Evolutionary conservation across 2,329 filamentous ascomycete genomes (phyloP), one percentile per base, ranked within the genome.

Genomic region (Elsinoe batatas): DNA sequence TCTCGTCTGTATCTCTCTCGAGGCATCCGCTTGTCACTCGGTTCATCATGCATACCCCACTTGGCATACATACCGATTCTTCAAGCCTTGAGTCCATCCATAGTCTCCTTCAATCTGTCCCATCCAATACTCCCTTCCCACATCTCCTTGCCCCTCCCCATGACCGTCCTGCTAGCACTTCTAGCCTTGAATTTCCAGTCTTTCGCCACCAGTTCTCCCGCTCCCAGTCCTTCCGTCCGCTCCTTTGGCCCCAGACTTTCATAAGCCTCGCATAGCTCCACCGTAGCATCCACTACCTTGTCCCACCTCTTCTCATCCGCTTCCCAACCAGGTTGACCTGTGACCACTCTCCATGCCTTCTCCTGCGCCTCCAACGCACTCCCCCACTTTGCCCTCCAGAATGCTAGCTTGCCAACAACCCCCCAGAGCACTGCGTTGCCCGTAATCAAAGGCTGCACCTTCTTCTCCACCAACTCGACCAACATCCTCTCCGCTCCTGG

Each of bases 181-280:
- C 88, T 78, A 0, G 88, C 88, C 78, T 95, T 97, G 60, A 87
- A 87, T 69, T 81, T 87, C 93, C 93, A 98, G 64, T 84, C 84
- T 57, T 79, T 79, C 1, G 88, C 88, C 2, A 96, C 83, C 30
- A 81, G 65, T 59, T 83, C 81, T 0, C 76, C 72, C 1, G 68
- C 74, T 0, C 64, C 72, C 57, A 78, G 63, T 1, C 79, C 79
- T 58, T 81, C 80, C 5, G 77, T 81, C 63, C 69, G 66, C 61
- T 72, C 66, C 63, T 68, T 68, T 58, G 70, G 63, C 1, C 70
- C 73, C 63, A 90, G 83, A 67, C 85, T 89, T 71, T 93, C 87
- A 70, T 96, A 88, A 53, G 87, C 81, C 60, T 87, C 84, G 0
- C 93, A 88, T 40, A 97, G 71, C 66, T 88, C 83, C 56, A 90